Base-by-base conservation (phyloP, 75 land plant genomes). In the Picea glauca region DNA sequence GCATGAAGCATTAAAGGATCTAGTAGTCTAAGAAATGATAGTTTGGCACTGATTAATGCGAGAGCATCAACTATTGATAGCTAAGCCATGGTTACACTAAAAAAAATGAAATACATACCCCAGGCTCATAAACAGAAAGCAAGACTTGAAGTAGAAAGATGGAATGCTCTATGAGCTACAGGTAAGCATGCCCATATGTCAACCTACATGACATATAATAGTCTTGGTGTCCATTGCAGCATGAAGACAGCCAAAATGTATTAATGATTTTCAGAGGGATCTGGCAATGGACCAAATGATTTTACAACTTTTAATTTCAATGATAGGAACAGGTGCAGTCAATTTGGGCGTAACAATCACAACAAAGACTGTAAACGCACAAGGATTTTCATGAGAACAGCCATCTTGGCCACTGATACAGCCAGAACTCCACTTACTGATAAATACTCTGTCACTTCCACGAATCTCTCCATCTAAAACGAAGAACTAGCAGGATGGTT, bases 401-500 rank as follows among this genome's bases (percentile, higher is more conserved):
- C 35, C 5, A 8, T 7, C 12, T 46, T 20, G 56, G 12, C 35
- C 15, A 70, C 74, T 70, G 43, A 43, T 70, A 43, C 54, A 70
- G 74, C 23, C 26, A 70, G 43, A 70, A 18, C 50, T 70, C 43
- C 23, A 70, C 40, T 40, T 12, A 20, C 50, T 43, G 50, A 43
- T 43, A 43, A 43, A 43, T 70, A 4, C 43, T 5, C 13, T 43
- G 13, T 70, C 74, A 70, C 23, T 40, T 43, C 12, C 26, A 70
- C 26, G 43, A 70, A 43, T 40, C 21, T 38, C 26, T 70, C 74
- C 74, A 70, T 43, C 73, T 70, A 70, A 38, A 70, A 11, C 11
- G 73, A 43, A 38, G 13, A 43, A 43, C 43, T 70, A 43, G 20
- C 50, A 43, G 73, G 73, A 18, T 84, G 90, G 79, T 88, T 86